phyloP scores from a whole-genome alignment of 2,329 filamentous ascomycete genomes.

The Keithomyces neogunnii region DNA sequence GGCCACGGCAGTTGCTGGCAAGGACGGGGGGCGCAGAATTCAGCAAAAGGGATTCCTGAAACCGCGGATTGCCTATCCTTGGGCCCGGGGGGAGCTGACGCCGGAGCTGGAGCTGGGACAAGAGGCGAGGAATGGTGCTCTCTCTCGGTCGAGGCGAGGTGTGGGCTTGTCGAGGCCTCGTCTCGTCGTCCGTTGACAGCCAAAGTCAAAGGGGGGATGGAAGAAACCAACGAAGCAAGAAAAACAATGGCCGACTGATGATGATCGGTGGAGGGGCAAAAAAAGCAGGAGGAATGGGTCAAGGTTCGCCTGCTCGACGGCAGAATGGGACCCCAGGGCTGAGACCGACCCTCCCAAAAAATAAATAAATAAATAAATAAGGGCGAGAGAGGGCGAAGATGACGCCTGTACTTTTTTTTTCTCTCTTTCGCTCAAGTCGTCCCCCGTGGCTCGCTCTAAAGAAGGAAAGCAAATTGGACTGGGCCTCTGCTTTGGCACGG shows the following conservation, averaged over 20 bases:
- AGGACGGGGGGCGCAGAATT: conserved; percentile 1
- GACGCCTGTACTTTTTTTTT: conserved; percentile 2
- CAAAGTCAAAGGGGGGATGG: neutral
- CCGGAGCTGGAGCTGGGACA: neutral
- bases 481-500: conserved; percentile 3
- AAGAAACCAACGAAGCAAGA: conserved; percentile 3
- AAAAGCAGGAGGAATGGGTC: neutral
- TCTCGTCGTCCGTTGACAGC: neutral
- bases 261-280: neutral
- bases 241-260: conserved; percentile 1
- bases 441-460: neutral
- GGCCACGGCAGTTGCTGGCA: neutral
- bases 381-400: neutral
- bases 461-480: conserved; percentile 4
- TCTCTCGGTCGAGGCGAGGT: neutral
- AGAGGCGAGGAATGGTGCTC: neutral
- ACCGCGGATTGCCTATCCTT: conserved; percentile 1
- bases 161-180: conserved; percentile 2
- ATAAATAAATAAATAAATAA: neutral
- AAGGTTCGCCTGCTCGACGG: neutral
- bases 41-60: neutral
- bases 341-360: neutral
- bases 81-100: neutral
- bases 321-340: neutral
- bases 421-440: neutral